phyloP scores from a whole-genome alignment of 257 asterid species.

The Petrea volubilis region DNA sequence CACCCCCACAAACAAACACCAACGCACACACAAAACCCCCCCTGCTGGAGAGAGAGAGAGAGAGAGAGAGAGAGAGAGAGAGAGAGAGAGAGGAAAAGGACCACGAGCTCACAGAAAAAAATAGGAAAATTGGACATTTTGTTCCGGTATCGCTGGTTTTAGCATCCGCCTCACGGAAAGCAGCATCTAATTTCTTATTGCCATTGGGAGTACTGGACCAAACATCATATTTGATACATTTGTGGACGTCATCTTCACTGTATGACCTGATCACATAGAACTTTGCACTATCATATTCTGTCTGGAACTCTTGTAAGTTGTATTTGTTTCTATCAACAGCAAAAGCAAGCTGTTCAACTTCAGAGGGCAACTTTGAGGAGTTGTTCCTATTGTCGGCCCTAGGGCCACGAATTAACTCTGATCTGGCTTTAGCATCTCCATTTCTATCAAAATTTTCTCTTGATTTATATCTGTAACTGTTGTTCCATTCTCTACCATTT shows the following conservation, averaged over 20 bases:
- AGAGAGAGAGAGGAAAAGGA: not conserved
- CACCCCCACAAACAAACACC: too few relatives aligned
- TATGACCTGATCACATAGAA: slow-evolving; percentile 81
- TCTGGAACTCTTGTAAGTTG: slow-evolving; percentile 57
- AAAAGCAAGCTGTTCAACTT: slow-evolving; percentile 39
- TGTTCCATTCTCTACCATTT: slow-evolving; percentile 49
- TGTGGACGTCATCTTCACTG: slow-evolving; percentile 85
- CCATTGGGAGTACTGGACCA: slow-evolving; percentile 93
- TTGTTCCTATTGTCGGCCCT: slow-evolving; percentile 46
- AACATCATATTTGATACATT: slow-evolving; percentile 77
- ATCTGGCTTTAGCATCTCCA: slow-evolving; percentile 47
- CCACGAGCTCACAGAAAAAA: slow-evolving; percentile 60
- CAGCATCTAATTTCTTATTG: slow-evolving; percentile 69
- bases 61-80: not conserved
- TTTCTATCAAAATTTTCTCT: slow-evolving; percentile 46
- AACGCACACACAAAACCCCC: too few relatives aligned
- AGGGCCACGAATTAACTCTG: slow-evolving; percentile 85
- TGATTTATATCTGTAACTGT: slow-evolving; percentile 44
- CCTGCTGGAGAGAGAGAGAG: too few relatives aligned
- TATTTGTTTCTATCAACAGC: slow-evolving; percentile 45
- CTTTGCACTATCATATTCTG: slow-evolving; percentile 60
- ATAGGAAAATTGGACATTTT: slow-evolving; percentile 68
- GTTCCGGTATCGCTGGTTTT: slow-evolving; percentile 47
- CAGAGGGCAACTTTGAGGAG: slow-evolving; percentile 34
- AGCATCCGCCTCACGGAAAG: slow-evolving; percentile 54